Evolutionary conservation across 805 yeast species (phyloP).

Genomic region (Tetrapisispora arboricola): DNA sequence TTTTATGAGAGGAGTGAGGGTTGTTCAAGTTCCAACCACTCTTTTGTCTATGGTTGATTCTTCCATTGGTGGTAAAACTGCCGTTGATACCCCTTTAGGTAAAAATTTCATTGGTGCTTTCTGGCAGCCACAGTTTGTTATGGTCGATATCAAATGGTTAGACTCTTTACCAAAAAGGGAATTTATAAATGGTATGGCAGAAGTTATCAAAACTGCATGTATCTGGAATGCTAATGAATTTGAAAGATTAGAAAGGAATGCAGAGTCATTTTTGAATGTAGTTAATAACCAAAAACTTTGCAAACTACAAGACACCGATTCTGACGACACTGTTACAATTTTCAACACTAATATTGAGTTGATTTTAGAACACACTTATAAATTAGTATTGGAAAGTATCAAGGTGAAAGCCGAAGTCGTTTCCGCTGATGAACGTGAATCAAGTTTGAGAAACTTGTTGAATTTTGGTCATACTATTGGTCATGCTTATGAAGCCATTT

Average conservation of each 20-base stretch:
- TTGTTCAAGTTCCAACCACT: constrained; percentile 90
- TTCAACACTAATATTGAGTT: constrained; percentile 52
- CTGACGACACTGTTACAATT: constrained; percentile 30
- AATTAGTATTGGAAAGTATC: constrained; percentile 76
- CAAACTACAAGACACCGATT: constrained; percentile 9
- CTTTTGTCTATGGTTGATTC: constrained; percentile 95
- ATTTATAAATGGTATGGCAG: constrained; percentile 96
- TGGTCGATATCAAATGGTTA: constrained; percentile 80
- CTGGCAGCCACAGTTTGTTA: constrained; percentile 88
- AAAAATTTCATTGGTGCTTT: constrained; percentile 95
- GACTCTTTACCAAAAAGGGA: constrained; percentile 86
- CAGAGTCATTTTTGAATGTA: constrained; percentile 58
- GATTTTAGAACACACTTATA: constrained; percentile 63
- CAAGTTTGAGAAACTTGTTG: constrained; percentile 81
- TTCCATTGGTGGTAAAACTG: constrained; percentile 96
- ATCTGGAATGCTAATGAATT: constrained; percentile 93
- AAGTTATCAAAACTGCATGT: constrained; percentile 95
- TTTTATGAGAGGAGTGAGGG: constrained; percentile 95
- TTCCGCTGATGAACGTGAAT: constrained; percentile 87
- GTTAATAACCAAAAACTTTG: constrained; percentile 34
- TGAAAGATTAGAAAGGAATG: constrained; percentile 67
- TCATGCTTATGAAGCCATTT: constrained; percentile 95
- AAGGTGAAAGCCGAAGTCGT: constrained; percentile 91
- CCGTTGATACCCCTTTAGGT: constrained; percentile 92
- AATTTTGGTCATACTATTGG: constrained; percentile 97